These are phyloP conservation scores for Cantharellus anzutake DNA, from an alignment of 768 basidiomycete genomes.

Conservation along the genomic window DNA sequence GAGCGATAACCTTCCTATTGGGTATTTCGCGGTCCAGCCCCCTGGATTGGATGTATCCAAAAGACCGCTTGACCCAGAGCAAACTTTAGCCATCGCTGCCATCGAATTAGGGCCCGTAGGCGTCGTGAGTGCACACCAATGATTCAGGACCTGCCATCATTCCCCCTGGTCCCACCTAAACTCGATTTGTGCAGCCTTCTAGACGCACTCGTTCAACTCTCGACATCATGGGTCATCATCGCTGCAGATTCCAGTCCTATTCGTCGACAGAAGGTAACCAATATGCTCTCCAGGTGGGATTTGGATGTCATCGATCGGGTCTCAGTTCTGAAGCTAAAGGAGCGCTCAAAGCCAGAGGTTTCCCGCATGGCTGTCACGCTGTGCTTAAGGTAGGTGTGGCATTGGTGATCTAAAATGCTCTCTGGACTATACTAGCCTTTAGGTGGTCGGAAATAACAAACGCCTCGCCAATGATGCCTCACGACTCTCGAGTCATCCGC, in stretches of 20 bases:
- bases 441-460: slow-evolving; percentile 49
- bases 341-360: background rate
- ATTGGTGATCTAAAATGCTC: background rate
- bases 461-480: slow-evolving; percentile 42
- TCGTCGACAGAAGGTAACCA: background rate
- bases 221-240: background rate
- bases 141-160: background rate
- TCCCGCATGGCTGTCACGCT: slow-evolving; percentile 31
- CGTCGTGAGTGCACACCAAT: slow-evolving; percentile 22
- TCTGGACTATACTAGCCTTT: background rate
- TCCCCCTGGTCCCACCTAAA: background rate
- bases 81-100: slow-evolving; percentile 42
- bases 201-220: too few relatives aligned
- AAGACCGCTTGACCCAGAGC: slow-evolving; percentile 15
- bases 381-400: slow-evolving; percentile 37
- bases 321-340: background rate
- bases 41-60: too few relatives aligned
- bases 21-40: slow-evolving; percentile 45
- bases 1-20: slow-evolving; percentile 66
- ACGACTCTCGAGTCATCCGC: slow-evolving; percentile 36
- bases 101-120: slow-evolving; percentile 69
- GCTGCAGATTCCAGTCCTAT: background rate
- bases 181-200: background rate
- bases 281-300: background rate
- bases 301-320: too few relatives aligned